Conservation (phyloP, 805 yeast species). For the Pichia exigua region DNA sequence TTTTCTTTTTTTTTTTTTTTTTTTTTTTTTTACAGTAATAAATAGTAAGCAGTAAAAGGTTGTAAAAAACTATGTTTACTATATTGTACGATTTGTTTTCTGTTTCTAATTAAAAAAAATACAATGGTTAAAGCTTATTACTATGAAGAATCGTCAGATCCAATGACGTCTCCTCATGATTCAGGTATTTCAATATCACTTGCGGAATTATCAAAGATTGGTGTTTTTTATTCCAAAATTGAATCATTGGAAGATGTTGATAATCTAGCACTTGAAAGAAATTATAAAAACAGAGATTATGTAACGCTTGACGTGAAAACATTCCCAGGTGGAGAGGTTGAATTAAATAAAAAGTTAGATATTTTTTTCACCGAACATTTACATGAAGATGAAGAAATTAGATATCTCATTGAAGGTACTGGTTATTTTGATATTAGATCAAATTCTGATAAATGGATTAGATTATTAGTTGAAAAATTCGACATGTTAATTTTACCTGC, state of each 20-base stretch:
- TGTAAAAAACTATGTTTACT: too few species aligned
- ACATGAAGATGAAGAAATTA: conserved; percentile 95
- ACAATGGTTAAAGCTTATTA: conserved; percentile 34
- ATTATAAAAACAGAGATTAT: conserved; percentile 74
- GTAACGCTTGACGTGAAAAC: conserved; percentile 52
- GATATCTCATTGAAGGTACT: conserved; percentile 82
- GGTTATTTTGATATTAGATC: conserved; percentile 89
- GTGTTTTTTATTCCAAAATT: conserved; percentile 58
- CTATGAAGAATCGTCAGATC: conserved; percentile 50
- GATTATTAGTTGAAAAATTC: conserved; percentile 53
- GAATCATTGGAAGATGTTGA: conserved; percentile 51
- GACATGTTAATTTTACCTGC: conserved; percentile 79
- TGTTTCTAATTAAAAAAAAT: background rate
- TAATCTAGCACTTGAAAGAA: conserved; percentile 55
- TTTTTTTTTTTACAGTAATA: too few species aligned
- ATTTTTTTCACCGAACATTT: conserved; percentile 77
- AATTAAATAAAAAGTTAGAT: conserved; percentile 56
- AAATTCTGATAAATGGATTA: conserved; percentile 56
- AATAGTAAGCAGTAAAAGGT: too few species aligned
- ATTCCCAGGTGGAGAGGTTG: conserved; percentile 53
- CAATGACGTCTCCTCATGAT: conserved; percentile 63
- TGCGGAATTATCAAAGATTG: conserved; percentile 47
- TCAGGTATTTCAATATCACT: conserved; percentile 52
- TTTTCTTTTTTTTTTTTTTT: too few species aligned
- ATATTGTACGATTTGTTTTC: too few species aligned